Base-by-base conservation (phyloP, 257 asterid genomes). In the Oldenlandia corymbosa region DNA sequence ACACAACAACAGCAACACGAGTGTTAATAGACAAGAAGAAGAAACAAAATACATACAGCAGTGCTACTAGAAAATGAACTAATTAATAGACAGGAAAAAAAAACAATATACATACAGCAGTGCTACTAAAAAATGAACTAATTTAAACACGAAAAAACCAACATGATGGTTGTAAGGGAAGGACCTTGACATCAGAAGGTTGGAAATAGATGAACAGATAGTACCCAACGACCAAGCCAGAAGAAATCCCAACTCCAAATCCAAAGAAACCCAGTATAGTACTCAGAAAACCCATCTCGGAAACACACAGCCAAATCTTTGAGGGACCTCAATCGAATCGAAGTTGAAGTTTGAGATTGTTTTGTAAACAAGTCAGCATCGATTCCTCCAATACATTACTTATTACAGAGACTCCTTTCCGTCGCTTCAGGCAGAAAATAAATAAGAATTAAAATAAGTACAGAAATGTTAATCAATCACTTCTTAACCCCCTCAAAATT, bases 181-280 rank as follows among this genome's bases (percentile, higher is more conserved):
- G 26, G 43, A 88, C 98, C 98, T 91, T 82, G 53, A 91, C 96
- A 77, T 88, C 94, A 68, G 64, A 24, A 34, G 98, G 94, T 74
- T 86, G 95, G 47, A 86, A 88, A 67, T 86, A 88, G 81, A 91
- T 85, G 91, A 74, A 80, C 13, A 69, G 21, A 49, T 43, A 80
- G 53, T 80, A 80, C 0, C 85, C 85, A 56, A 75, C 39, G 56
- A 66, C 64, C 20, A 80, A 70, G 2, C 85, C 83, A 5, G 72
- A 4, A 24, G 81, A 79, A 72, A 90, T 54, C 65, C 98, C 98
- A 55, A 88, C 85, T 76, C 96, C 96, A 68, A 91, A 88, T 79
- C 98, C 98, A 70, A 87, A 76, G 21, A 88, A 79, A 28, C 95
- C 95, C 69, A 83, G 46, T 32, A 91, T 68, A 1, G 85, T 79